A percentile compares a stretch with the other conserved stretches of the same genome.
These are phyloP conservation scores for Prunus kanzakura DNA, from an alignment of 306 rosid genomes.

Conservation along the genomic window DNA sequence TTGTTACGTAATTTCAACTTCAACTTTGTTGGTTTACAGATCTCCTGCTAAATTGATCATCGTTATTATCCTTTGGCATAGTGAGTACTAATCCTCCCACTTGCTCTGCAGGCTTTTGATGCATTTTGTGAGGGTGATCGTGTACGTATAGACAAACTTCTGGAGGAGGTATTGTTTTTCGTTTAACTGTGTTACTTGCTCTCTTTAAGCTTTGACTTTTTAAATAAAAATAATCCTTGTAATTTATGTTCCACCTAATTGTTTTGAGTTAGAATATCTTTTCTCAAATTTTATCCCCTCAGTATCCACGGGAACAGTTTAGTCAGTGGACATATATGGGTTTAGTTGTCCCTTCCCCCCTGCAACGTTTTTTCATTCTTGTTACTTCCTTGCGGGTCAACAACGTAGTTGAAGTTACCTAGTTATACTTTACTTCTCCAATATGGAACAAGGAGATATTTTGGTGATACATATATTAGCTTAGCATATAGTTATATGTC, in stretches of 20 bases:
- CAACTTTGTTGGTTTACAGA: neutral
- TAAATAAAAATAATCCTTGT: neutral
- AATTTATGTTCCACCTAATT: neutral
- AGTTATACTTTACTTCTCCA: neutral
- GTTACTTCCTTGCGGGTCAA: neutral
- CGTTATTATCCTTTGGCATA: neutral
- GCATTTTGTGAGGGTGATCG: slow-evolving; percentile 32
- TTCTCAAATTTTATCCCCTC: neutral
- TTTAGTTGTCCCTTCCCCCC: neutral
- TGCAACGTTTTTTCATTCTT: neutral
- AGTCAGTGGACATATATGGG: neutral
- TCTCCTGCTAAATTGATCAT: neutral
- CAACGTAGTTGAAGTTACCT: neutral
- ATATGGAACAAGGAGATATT: neutral
- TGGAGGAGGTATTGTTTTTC: slow-evolving; percentile 19
- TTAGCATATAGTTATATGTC: neutral
- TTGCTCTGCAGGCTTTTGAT: slow-evolving; percentile 35
- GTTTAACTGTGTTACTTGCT: neutral
- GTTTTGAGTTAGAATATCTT: neutral
- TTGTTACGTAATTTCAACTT: neutral
- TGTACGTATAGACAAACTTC: slow-evolving; percentile 30
- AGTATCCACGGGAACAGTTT: neutral
- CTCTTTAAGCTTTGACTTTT: neutral
- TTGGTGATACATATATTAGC: neutral
- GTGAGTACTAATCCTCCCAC: neutral